A percentile compares a stretch with the other conserved stretches of the same genome.
These are phyloP conservation scores for Fusarium haematococcum DNA, from an alignment of 2,329 filamentous ascomycete species.

Conservation along the genomic window DNA sequence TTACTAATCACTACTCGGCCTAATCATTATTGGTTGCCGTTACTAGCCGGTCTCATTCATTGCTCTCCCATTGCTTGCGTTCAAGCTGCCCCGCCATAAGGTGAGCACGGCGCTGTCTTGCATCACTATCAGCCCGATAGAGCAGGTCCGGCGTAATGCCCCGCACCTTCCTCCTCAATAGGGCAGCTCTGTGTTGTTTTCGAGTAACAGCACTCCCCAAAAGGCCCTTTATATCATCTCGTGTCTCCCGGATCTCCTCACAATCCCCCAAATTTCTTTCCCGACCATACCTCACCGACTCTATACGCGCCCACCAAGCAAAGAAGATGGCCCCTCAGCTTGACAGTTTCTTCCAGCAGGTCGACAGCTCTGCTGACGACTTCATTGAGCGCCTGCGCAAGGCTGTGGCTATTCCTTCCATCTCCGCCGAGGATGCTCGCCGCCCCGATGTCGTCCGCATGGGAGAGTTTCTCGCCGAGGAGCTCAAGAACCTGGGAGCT, in stretches of 20 bases:
- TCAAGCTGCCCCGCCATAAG: conserved; percentile 44
- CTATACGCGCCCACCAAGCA: conserved; percentile 69
- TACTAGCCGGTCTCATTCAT: conserved; percentile 41
- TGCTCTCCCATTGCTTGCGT: conserved; percentile 18
- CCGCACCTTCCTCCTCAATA: conserved; percentile 57
- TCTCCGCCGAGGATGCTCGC: conserved; percentile 91
- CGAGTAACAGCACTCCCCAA: conserved; percentile 39
- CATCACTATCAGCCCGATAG: conserved; percentile 41
- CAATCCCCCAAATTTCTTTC: conserved; percentile 29
- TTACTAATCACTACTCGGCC: conserved; percentile 40
- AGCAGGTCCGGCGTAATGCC: conserved; percentile 55
- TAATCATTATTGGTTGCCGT: conserved; percentile 46
- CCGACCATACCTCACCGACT: conserved; percentile 64
- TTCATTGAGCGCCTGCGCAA: conserved; percentile 92
- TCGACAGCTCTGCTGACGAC: conserved; percentile 80
- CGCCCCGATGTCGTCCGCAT: conserved; percentile 95
- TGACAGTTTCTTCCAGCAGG: conserved; percentile 92
- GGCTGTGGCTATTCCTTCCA: conserved; percentile 95
- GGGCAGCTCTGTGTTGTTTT: conserved; percentile 44
- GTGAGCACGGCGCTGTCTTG: conserved; percentile 34
- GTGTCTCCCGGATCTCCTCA: conserved; percentile 31
- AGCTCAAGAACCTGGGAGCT: conserved; percentile 87
- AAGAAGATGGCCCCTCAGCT: conserved; percentile 90
- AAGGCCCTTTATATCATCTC: conserved; percentile 42
- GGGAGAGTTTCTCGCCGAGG: conserved; percentile 88